These are phyloP conservation scores for Curvularia sp. DNA, from an alignment of 2,329 filamentous ascomycete species.

Conservation along the genomic window DNA sequence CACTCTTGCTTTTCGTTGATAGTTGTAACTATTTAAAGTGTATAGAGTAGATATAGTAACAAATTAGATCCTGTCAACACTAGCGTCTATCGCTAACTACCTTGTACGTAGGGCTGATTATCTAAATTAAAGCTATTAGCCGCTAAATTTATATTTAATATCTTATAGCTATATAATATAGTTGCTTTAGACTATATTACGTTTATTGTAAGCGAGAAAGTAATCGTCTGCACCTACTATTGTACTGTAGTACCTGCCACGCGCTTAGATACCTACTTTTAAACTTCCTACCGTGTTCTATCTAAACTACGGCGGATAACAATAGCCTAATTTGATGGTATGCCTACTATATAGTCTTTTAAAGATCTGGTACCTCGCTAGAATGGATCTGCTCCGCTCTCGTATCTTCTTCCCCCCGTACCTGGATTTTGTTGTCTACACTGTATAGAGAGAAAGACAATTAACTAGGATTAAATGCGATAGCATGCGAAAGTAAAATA, in stretches of 20 bases:
- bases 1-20: too few species aligned
- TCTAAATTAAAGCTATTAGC: too few species aligned
- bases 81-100: too few species aligned
- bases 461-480: not conserved
- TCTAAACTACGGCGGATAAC: not conserved
- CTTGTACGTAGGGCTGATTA: too few species aligned
- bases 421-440: not conserved
- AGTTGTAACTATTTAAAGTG: too few species aligned
- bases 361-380: slow-evolving; percentile 10
- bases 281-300: not conserved
- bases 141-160: too few species aligned
- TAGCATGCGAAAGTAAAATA: slow-evolving; percentile 10
- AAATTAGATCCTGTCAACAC: too few species aligned
- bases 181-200: slow-evolving; percentile 23
- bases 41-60: too few species aligned
- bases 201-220: slow-evolving; percentile 14
- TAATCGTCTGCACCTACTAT: slow-evolving; percentile 13
- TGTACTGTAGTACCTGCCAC: slow-evolving; percentile 8
- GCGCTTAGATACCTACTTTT: not conserved
- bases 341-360: slow-evolving; percentile 9
- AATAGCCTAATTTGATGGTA: not conserved
- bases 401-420: slow-evolving; percentile 10
- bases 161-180: too few species aligned
- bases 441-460: slow-evolving; percentile 5
- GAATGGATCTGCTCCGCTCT: slow-evolving; percentile 8